Conservation (phyloP, 208 protist species). For the Leishmania lainsoni region DNA sequence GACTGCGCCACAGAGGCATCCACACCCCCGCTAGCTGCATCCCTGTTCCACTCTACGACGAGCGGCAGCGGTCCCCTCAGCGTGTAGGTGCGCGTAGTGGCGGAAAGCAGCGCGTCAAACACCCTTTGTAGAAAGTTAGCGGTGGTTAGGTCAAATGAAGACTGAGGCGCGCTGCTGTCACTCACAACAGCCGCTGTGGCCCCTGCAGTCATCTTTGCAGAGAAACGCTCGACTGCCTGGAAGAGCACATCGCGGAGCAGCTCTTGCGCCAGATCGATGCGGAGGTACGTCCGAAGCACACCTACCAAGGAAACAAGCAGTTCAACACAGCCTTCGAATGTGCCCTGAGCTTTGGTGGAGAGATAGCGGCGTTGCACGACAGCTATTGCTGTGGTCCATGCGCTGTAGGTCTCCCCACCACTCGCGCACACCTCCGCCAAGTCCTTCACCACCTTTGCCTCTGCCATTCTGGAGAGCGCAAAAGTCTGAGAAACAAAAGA, state of each 20-base stretch:
- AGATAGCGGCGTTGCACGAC: slow-evolving; percentile 31
- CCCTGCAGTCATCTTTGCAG: background rate
- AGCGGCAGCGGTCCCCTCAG: slow-evolving; percentile 12
- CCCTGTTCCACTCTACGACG: slow-evolving; percentile 1
- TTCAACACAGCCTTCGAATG: slow-evolving; percentile 6
- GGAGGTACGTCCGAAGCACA: slow-evolving; percentile 4
- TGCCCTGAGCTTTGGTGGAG: slow-evolving; percentile 6
- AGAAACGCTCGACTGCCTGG: slow-evolving; percentile 9
- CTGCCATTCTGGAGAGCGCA: slow-evolving; percentile 14
- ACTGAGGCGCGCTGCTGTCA: background rate
- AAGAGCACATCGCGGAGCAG: slow-evolving; percentile 10
- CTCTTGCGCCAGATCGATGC: slow-evolving; percentile 15
- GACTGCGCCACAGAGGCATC: slow-evolving; percentile 1
- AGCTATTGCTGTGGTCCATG: slow-evolving; percentile 39
- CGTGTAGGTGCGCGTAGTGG: slow-evolving; percentile 7
- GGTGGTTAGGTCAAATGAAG: background rate
- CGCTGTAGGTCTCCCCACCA: slow-evolving; percentile 41
- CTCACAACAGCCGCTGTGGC: background rate
- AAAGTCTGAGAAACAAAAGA: background rate
- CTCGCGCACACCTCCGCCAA: slow-evolving; percentile 29
- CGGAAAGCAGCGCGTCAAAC: slow-evolving; percentile 1
- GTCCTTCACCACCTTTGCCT: slow-evolving; percentile 16
- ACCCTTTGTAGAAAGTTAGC: background rate
- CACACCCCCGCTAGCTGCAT: background rate
- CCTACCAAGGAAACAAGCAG: background rate